Conservation (phyloP, 225 moss, liverwort and hornwort genomes). For the Pseudoscleropodium purum region DNA sequence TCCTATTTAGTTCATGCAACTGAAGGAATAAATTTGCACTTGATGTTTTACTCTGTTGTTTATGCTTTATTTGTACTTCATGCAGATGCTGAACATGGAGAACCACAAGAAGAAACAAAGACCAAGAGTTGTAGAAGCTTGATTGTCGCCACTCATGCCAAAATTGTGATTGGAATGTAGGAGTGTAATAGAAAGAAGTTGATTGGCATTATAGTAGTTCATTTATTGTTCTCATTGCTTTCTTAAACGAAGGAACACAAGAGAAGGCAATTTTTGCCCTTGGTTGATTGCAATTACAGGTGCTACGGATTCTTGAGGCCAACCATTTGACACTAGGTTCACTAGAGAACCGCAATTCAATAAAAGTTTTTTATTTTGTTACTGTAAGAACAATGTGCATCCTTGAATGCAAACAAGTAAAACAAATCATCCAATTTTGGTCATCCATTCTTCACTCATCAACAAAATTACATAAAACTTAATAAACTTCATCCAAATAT, state of each 20-base stretch:
- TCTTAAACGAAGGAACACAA: background rate
- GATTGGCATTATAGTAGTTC: background rate
- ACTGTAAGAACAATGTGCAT: background rate
- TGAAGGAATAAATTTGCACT: background rate
- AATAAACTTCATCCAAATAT: background rate
- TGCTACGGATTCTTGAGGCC: background rate
- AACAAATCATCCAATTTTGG: background rate
- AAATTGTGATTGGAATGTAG: background rate
- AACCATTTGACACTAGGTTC: background rate
- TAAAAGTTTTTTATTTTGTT: background rate
- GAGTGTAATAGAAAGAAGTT: background rate
- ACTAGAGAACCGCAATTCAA: background rate
- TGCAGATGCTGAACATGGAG: conserved; percentile 15
- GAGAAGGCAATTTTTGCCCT: background rate
- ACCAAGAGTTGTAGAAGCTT: background rate
- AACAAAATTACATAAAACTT: background rate
- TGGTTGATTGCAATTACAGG: background rate
- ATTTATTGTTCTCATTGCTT: background rate
- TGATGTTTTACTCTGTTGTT: background rate
- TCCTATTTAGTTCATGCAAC: background rate
- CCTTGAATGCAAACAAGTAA: background rate
- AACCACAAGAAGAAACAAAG: conserved; percentile 9
- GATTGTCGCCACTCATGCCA: background rate
- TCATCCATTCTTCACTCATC: background rate
- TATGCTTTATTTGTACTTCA: background rate